Base-by-base conservation (phyloP, 257 asterid species). In the Lantana camara region DNA sequence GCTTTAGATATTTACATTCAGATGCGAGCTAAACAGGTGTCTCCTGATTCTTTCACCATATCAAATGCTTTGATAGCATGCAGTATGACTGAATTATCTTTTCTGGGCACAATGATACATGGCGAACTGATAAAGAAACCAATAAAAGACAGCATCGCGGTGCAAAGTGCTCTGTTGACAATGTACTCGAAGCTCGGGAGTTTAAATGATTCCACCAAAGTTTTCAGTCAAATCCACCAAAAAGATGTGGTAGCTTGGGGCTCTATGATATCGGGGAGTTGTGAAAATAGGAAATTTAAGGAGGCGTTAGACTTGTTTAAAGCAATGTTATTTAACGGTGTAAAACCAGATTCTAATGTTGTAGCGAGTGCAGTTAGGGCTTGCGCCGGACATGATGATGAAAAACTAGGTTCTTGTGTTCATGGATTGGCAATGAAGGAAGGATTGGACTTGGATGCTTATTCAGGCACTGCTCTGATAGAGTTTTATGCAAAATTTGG, bases 221-320 rank as follows among this genome's bases (percentile, higher is more conserved):
- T 85, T 66, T 93, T 93, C 50, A 10, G 23, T 29, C 75, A 74
- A 63, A 90, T 90, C 79, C 76, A 76, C 76, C 80, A 60, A 40
- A 87, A 75, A 72, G 99, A 90, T 68, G 68, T 81, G 37, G 82
- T 93, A 44, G 91, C 96, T 40, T 93, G 97, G 97, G 95, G 97
- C 8, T 84, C 95, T 38, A 82, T 90, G 73, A 78, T 93, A 61
- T 84, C 87, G 10, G 92, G 86, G 40, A 77, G 53, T 68, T 63
- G 65, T 57, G 92, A 87, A 48, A 75, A 84, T 73, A 66, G 47
- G 80, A 76, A 72, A 60, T 79, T 78, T 38, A 42, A 66, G 32
- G 79, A 84, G 62, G 96, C 83, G 14, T 46, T 87, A 17, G 61
- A 64, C 67, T 77, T 85, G 44, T 93, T 46, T 67, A 81, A 77